These are phyloP conservation scores for Calocybe cyanea DNA, from an alignment of 768 basidiomycete genomes.

Conservation along the genomic window DNA sequence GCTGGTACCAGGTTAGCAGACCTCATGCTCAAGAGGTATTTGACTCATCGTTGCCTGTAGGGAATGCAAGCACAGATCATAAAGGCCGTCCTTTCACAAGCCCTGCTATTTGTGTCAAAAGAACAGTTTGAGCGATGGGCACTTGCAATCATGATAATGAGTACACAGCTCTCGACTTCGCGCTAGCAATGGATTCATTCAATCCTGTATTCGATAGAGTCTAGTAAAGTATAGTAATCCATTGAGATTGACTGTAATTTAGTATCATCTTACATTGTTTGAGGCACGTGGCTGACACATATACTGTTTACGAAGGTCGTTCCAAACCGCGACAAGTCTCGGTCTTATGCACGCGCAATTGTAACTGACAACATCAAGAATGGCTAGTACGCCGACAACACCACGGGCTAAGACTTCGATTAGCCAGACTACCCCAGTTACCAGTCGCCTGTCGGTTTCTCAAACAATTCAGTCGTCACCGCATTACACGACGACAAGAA, in stretches of 20 bases:
- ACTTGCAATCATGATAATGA: constrained; percentile 60
- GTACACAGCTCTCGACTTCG: constrained; percentile 32
- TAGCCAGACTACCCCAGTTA: constrained; percentile 52
- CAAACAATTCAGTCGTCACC: constrained; percentile 68
- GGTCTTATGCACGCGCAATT: too few relatives aligned
- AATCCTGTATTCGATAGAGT: too few relatives aligned
- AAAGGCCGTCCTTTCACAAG: constrained; percentile 95
- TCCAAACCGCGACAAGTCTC: too few relatives aligned
- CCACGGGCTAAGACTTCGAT: constrained; percentile 35
- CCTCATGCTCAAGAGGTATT: background rate
- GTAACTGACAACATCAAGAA: constrained; percentile 11
- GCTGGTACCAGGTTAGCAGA: constrained; percentile 87
- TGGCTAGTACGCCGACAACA: constrained; percentile 36
- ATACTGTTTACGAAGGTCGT: too few relatives aligned
- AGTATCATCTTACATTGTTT: too few relatives aligned
- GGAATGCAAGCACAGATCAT: constrained; percentile 96
- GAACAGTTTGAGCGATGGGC: constrained; percentile 95
- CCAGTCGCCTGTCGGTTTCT: constrained; percentile 43
- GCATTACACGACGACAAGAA: constrained; percentile 77
- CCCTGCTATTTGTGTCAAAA: constrained; percentile 94
- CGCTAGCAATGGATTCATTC: too few relatives aligned
- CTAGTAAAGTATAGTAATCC: too few relatives aligned
- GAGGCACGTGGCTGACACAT: too few relatives aligned
- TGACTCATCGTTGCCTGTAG: constrained; percentile 30
- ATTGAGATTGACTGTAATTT: too few relatives aligned